Percentiles rank a stretch among this genome's conserved stretches.
These are phyloP conservation scores for Magnolia sinica DNA, from an alignment of 164 flowering plant species.

Conservation along the genomic window DNA sequence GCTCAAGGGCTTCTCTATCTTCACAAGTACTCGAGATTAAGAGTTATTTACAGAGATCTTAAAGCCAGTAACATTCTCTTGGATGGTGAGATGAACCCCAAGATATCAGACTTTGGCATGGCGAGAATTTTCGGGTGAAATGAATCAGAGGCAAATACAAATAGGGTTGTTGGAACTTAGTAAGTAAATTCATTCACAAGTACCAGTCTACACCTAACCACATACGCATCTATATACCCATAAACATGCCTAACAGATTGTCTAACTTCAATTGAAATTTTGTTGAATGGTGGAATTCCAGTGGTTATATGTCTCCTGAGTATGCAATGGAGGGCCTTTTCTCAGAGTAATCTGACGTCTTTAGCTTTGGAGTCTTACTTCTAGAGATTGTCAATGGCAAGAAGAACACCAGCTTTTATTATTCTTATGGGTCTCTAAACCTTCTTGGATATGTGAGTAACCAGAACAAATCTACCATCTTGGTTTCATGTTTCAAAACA, in stretches of 20 bases:
- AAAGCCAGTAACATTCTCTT: constrained; percentile 43
- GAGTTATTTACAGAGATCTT: constrained; percentile 48
- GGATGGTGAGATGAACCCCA: constrained; percentile 38
- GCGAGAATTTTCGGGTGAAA: constrained; percentile 28
- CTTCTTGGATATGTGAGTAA: background rate
- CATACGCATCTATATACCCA: no score
- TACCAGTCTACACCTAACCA: no score
- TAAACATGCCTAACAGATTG: no score
- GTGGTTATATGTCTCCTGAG: constrained; percentile 53
- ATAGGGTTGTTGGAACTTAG: constrained; percentile 32
- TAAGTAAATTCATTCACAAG: constrained; percentile 7
- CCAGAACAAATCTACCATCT: no score
- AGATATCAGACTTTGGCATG: constrained; percentile 54
- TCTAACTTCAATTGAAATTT: no score
- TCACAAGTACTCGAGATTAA: constrained; percentile 36
- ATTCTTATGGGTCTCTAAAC: background rate
- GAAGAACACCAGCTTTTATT: background rate
- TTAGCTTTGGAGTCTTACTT: constrained; percentile 4
- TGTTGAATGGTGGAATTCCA: background rate
- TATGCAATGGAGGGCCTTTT: constrained; percentile 40
- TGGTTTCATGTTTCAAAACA: no score
- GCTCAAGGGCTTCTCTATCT: constrained; percentile 44
- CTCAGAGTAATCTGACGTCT: constrained; percentile 23
- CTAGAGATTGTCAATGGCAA: constrained; percentile 1
- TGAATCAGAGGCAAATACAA: constrained; percentile 20